Evolutionary conservation across 2,329 filamentous ascomycete genomes (phyloP), one percentile per base, ranked within the genome.

Genomic region (Fusarium mangiferae): DNA sequence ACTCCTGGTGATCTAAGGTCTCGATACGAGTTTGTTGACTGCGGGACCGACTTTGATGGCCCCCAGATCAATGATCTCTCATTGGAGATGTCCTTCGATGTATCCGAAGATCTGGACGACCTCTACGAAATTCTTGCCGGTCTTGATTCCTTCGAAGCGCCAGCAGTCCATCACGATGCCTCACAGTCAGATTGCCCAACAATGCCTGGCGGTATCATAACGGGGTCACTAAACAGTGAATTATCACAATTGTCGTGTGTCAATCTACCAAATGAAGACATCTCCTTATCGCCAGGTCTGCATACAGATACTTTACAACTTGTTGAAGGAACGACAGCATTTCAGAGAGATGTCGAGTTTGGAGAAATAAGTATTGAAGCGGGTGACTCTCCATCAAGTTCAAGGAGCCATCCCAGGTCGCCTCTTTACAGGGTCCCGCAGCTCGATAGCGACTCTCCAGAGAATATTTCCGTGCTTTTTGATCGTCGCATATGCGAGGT

Each of bases 181-280:
- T 41, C 20, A 22, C 39, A 8, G 1, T 5, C 13, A 14, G 20
- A 9, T 41, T 41, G 7, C 20, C 39, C 20, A 14, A 8, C 13
- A 9, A 3, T 22, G 4, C 7, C 38, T 14, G 20, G 38, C 13
- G 7, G 12, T 22, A 22, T 9, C 4, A 9, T 22, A 22, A 14
- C 7, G 4, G 20, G 20, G 4, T 41, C 38, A 6, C 38, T 41
- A 1, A 14, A 14, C 12, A 41, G 12, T 41, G 38, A 41, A 6
- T 3, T 1, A 7, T 8, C 39, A 14, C 20, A 22, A 0, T 41
- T 22, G 6, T 5, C 20, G 20, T 14, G 20, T 41, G 20, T 14
- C 13, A n/a, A 41, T 20, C 2, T 41, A 22, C 39, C 20, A 14
- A 22, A 22, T 22, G 20, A 41, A 14, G 2, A 41, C 9, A 14